Conservation (phyloP, 208 protist species). For the Trypanosomatidae sp. region DNA sequence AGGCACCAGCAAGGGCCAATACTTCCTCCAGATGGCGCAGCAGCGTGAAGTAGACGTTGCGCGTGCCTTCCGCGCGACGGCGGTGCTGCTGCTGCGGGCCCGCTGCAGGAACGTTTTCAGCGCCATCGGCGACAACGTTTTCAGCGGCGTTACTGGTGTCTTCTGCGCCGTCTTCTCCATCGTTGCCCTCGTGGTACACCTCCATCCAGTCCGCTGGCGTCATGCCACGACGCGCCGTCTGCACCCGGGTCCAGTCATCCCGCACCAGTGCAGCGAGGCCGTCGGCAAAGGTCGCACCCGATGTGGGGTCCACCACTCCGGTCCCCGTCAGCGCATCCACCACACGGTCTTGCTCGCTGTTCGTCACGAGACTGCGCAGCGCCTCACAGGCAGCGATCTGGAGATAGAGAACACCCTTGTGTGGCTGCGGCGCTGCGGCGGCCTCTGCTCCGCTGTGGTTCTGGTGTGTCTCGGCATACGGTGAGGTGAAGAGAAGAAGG, state of each 20-base stretch:
- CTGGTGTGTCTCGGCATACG: not conserved
- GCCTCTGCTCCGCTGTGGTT: not conserved
- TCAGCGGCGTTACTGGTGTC: not conserved
- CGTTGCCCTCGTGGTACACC: no score
- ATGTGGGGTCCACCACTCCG: constrained; percentile 6
- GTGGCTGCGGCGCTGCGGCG: not conserved
- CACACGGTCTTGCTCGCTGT: constrained; percentile 56
- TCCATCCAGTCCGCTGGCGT: constrained; percentile 25
- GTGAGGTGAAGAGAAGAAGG: constrained; percentile 36
- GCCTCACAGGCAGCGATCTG: constrained; percentile 59
- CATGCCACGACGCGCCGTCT: constrained; percentile 27
- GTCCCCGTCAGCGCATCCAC: constrained; percentile 41
- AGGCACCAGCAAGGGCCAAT: constrained; percentile 41
- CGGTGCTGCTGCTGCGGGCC: constrained; percentile 3
- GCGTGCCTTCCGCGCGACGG: not conserved
- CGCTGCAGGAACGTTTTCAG: not conserved
- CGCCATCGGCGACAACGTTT: not conserved
- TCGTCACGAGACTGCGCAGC: constrained; percentile 61
- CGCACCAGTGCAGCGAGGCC: constrained; percentile 31
- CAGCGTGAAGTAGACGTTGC: constrained; percentile 34
- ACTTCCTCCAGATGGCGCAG: constrained; percentile 53
- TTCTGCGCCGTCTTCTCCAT: constrained; percentile 4
- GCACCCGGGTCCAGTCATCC: constrained; percentile 33
- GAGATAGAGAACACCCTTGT: constrained; percentile 46
- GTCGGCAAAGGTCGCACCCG: constrained; percentile 24